Evolutionary conservation across 2,329 filamentous ascomycete genomes (phyloP).

Genomic region (Colletotrichum magnum): DNA sequence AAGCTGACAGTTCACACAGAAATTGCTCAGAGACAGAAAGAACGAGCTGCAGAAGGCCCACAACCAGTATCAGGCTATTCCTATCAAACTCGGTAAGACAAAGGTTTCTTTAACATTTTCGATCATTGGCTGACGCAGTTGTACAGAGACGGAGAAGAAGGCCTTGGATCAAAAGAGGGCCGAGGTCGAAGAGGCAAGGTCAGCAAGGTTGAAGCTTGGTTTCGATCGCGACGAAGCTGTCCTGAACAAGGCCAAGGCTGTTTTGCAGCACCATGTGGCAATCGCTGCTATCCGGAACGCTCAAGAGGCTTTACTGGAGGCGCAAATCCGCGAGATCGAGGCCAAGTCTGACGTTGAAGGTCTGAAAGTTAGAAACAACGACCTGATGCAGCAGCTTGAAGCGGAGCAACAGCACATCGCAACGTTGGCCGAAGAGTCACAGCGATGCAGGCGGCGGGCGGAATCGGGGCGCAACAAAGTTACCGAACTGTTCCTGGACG

Average conservation of each 20-base stretch:
- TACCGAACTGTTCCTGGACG: slow-evolving; percentile 54
- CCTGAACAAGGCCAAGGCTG: slow-evolving; percentile 68
- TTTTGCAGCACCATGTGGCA: slow-evolving; percentile 68
- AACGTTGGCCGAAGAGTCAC: slow-evolving; percentile 55
- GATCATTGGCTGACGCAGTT: slow-evolving; percentile 7
- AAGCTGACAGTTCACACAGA: slow-evolving; percentile 53
- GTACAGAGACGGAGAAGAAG: slow-evolving; percentile 47
- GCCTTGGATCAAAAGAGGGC: slow-evolving; percentile 57
- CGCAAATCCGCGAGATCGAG: slow-evolving; percentile 81
- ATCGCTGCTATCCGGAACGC: slow-evolving; percentile 74
- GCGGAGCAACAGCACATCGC: slow-evolving; percentile 57
- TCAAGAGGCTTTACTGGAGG: slow-evolving; percentile 76
- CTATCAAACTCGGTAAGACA: slow-evolving; percentile 76
- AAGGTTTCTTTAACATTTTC: neutral
- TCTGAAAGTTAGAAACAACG: slow-evolving; percentile 75
- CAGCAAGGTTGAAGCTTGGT: slow-evolving; percentile 65
- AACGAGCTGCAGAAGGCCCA: slow-evolving; percentile 75
- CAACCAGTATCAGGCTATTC: slow-evolving; percentile 76
- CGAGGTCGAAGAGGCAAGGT: slow-evolving; percentile 53
- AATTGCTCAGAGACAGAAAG: slow-evolving; percentile 73
- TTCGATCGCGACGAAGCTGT: slow-evolving; percentile 68
- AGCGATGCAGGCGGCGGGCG: slow-evolving; percentile 52
- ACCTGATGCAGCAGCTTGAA: slow-evolving; percentile 69
- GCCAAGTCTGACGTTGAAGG: slow-evolving; percentile 83
- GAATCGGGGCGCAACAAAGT: slow-evolving; percentile 56